Evolutionary conservation across 352 stramenopile genomes (phyloP).

Genomic region (Globisporangium nagaii): DNA sequence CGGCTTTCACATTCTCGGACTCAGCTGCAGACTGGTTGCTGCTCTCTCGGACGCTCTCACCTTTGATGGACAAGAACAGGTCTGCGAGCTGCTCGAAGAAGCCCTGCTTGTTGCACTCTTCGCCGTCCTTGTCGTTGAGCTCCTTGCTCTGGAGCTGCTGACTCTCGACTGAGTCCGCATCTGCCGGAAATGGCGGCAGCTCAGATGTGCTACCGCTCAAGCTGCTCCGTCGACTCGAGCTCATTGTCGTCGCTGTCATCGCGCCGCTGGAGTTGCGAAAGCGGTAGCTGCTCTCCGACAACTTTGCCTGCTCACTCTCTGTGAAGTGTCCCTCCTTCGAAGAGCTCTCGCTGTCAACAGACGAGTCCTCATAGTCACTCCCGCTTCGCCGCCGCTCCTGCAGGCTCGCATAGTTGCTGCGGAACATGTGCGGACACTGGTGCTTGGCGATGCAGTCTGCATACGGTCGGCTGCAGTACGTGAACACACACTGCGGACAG

Average conservation of each 20-base stretch:
- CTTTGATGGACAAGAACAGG: neutral
- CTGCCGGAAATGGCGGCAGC: neutral
- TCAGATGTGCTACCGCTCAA: constrained; percentile 6
- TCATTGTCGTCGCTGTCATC: constrained; percentile 5
- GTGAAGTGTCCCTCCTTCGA: neutral
- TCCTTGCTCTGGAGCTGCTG: constrained; percentile 15
- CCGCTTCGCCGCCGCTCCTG: neutral
- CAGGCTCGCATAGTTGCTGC: neutral
- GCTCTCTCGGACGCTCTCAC: neutral
- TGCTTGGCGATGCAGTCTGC: constrained; percentile 58
- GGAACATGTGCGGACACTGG: constrained; percentile 41
- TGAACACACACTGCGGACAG: constrained; percentile 49
- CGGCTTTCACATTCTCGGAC: constrained; percentile 5
- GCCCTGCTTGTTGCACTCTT: neutral
- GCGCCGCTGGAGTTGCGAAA: constrained; percentile 9
- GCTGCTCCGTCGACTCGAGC: constrained; percentile 9
- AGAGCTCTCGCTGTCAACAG: neutral
- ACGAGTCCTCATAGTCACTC: constrained; percentile 5
- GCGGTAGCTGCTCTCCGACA: constrained; percentile 8
- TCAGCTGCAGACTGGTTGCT: neutral
- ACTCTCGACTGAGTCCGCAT: neutral
- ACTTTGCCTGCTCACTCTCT: neutral
- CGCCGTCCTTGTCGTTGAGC: neutral
- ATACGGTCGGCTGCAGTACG: constrained; percentile 41
- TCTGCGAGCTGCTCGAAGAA: neutral